Percentiles rank a stretch among this genome's conserved stretches.
phyloP scores from a whole-genome alignment of 148 eudicot genomes.

The Rhododendron molle region DNA sequence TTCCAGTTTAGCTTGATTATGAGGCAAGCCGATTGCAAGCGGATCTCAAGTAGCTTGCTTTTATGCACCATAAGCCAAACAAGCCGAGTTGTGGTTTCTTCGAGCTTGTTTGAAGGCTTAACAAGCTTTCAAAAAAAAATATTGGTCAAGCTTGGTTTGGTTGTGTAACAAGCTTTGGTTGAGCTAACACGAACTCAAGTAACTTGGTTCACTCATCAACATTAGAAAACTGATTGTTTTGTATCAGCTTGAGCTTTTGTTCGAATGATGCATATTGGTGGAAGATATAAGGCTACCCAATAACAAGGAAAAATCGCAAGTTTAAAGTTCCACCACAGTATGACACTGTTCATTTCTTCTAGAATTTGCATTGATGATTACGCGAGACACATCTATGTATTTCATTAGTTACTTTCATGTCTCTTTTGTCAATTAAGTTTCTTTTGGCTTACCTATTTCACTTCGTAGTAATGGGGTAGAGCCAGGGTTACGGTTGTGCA shows the following conservation, averaged over 20 bases:
- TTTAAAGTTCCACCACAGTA: background rate
- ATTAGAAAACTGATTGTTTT: background rate
- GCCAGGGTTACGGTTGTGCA: background rate
- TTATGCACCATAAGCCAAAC: background rate
- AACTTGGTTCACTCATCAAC: background rate
- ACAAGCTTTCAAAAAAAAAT: background rate
- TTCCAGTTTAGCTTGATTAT: too few species aligned
- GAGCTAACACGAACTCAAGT: background rate
- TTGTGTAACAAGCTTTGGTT: background rate
- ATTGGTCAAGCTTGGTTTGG: background rate
- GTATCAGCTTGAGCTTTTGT: background rate
- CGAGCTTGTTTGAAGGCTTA: background rate
- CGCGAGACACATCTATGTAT: background rate
- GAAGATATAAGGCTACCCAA: background rate
- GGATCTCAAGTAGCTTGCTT: background rate
- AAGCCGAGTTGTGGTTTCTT: background rate
- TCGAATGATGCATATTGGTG: background rate
- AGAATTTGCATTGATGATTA: background rate
- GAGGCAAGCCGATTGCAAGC: background rate
- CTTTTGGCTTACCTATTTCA: background rate
- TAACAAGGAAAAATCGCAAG: background rate
- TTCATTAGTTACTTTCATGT: background rate
- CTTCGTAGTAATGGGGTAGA: background rate
- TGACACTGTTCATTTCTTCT: background rate
- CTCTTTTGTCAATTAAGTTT: background rate